A percentile compares a stretch with the other conserved stretches of the same genome.
These are phyloP conservation scores for Globisporangium nagaii DNA, from an alignment of 352 stramenopile genomes.

Conservation along the genomic window DNA sequence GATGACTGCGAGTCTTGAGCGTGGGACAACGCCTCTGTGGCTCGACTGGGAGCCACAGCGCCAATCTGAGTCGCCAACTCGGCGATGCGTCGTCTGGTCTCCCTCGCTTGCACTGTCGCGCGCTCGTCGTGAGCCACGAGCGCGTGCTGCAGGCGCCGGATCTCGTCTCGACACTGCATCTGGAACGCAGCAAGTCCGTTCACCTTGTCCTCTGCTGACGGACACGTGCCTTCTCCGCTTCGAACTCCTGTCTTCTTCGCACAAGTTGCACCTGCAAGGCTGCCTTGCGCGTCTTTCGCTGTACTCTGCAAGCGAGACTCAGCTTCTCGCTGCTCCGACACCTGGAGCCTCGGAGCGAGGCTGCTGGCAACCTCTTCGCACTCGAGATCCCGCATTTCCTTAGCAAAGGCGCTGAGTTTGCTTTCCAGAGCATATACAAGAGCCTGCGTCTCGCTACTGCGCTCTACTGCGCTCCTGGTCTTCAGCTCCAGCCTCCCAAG, in stretches of 20 bases:
- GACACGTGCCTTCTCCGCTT: too few species aligned
- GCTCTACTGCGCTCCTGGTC: not conserved
- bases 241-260: too few species aligned
- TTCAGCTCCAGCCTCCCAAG: not conserved
- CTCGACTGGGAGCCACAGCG: not conserved
- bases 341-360: too few species aligned
- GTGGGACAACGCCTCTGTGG: not conserved
- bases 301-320: too few species aligned
- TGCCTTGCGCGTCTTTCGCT: too few species aligned
- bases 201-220: too few species aligned
- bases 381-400: not conserved
- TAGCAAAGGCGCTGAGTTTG: not conserved
- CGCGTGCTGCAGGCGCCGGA: conserved; percentile 8
- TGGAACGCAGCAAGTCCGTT: conserved; percentile 11
- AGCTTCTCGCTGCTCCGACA: too few species aligned
- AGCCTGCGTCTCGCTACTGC: not conserved
- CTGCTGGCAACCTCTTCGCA: too few species aligned
- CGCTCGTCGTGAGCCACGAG: conserved; percentile 11
- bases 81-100: not conserved
- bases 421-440: not conserved
- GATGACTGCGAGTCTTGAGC: too few species aligned
- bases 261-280: too few species aligned
- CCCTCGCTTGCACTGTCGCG: not conserved
- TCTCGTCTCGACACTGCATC: conserved; percentile 3
- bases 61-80: not conserved